phyloP scores from a whole-genome alignment of 1,284 basidiomycete genomes.

The Ganoderma sp. region DNA sequence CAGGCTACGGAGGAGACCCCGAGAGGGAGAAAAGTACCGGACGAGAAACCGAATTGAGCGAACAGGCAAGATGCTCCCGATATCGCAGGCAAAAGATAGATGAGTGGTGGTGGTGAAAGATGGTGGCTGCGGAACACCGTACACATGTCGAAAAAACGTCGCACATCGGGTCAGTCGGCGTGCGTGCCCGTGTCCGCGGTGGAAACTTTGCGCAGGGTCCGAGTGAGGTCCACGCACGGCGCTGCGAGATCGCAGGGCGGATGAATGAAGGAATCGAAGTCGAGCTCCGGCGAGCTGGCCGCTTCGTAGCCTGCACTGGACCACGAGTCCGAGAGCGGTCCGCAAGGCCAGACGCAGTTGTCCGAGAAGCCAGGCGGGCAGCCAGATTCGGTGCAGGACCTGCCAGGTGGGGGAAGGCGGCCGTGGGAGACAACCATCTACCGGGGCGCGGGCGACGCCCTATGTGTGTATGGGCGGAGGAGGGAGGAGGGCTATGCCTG shows the following conservation, averaged over 20 bases:
- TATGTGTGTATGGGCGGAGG: not conserved
- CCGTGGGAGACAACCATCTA: not conserved
- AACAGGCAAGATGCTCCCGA: constrained; percentile 7
- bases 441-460: constrained; percentile 11
- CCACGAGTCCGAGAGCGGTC: constrained; percentile 1
- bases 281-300: constrained; percentile 2
- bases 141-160: not conserved
- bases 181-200: not conserved
- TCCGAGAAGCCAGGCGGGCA: not conserved
- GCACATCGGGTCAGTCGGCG: not conserved
- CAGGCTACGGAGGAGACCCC: not conserved
- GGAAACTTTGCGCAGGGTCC: constrained; percentile 19
- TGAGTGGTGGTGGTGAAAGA: no score
- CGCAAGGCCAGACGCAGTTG: not conserved
- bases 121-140: not conserved
- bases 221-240: not conserved
- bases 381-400: not conserved
- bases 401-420: not conserved
- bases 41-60: not conserved
- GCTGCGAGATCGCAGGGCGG: not conserved
- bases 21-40: not conserved
- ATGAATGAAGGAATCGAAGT: constrained; percentile 8
- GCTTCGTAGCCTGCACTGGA: constrained; percentile 2
- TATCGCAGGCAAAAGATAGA: constrained; percentile 6
- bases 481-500: constrained; percentile 14